Conservation (phyloP, 2,329 filamentous ascomycete species). For the Aspergillus nomiae region DNA sequence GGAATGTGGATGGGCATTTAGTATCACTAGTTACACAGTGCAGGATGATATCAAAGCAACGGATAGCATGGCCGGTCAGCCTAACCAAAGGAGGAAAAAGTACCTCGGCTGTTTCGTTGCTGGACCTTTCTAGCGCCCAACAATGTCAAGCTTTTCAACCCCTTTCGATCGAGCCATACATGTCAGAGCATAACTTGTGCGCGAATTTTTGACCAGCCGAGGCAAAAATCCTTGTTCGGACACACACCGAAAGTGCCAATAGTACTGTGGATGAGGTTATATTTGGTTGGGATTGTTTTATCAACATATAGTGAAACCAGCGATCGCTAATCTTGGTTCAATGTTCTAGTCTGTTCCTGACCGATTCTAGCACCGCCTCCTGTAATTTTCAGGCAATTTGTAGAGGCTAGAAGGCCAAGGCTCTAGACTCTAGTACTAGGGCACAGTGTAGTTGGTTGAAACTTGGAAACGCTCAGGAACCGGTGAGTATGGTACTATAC, state of each 20-base stretch:
- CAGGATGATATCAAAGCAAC: no score
- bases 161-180: neutral
- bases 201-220: neutral
- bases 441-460: no score
- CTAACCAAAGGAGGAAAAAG: neutral
- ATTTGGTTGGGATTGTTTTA: neutral
- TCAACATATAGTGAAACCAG: neutral
- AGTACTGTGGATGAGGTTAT: neutral
- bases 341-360: neutral
- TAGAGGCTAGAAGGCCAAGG: neutral
- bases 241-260: neutral
- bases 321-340: neutral
- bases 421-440: no score
- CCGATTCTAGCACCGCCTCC: neutral
- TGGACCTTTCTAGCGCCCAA: neutral
- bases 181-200: neutral
- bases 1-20: neutral
- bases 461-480: neutral
- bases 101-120: neutral
- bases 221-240: neutral
- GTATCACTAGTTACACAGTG: no score
- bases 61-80: neutral
- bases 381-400: neutral
- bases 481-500: neutral
- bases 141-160: neutral